Evolutionary conservation across 2,329 filamentous ascomycete genomes (phyloP), one percentile per base, ranked within the genome.

Genomic region (Cladosporium sp.): DNA sequence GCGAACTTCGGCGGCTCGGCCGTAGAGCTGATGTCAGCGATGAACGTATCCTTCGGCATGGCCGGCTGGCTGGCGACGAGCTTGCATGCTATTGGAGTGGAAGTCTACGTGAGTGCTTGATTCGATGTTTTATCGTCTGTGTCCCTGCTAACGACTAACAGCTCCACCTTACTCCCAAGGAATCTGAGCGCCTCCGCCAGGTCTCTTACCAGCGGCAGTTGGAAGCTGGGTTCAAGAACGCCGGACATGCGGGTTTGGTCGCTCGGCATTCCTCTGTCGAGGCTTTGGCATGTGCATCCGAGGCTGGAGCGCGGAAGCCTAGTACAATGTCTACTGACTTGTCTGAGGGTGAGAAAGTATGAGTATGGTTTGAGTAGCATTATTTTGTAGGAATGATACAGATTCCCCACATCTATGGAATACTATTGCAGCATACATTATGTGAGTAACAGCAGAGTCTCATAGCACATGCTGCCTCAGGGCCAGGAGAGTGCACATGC

Each of bases 201-300:
- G 79, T 88, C 1, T 85, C 83, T 6, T 87, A 86, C 69, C 81
- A 86, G 71, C 78, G 82, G 52, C 86, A 89, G 70, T 68, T 86
- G 7, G 84, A 85, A 68, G 81, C 83, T 5, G 86, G 86, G 0
- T 80, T 84, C 74, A 78, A 74, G 51, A 78, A 80, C 21, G 81
- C 86, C 0, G 84, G 83, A 0, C 78, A 78, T 21, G 79, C 80
- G 2, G 84, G 83, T 0, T 70, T 83, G 44, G 47, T 54, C 7
- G 11, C 44, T 32, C 57, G 36, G 2, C 57, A 59, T 28, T 30
- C 57, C 14, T 44, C 34, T 14, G 55, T 58, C 3, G 52, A 34
- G 28, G 26, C 28, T 18, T 26, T 58, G 55, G 55, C 32, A 5
- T 4, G 2, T 47, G 36, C 24, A 21, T 12, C n/a, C 4, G 34